A percentile compares a stretch with the other conserved stretches of the same genome.
Evolutionary conservation across 2,329 filamentous ascomycete species (phyloP).

Genomic region (Fusarium duplospermum): DNA sequence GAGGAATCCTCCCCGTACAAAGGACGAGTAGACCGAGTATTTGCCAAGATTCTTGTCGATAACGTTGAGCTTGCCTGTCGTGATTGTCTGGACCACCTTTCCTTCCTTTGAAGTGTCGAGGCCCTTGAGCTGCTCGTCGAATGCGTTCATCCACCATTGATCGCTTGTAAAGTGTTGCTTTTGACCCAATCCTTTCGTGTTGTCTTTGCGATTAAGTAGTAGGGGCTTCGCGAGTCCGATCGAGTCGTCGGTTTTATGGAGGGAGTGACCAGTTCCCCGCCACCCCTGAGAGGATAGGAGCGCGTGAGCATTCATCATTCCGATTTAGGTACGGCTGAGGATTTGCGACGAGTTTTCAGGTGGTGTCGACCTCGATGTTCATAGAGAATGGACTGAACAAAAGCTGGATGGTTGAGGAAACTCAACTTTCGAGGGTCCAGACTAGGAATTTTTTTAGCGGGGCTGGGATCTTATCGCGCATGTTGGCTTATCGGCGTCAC

Average conservation of each 20-base stretch:
- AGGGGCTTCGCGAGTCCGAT: conserved; percentile 87
- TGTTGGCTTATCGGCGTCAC: neutral
- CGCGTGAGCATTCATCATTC: conserved; percentile 82
- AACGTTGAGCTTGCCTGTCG: conserved; percentile 65
- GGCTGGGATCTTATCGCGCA: conserved; percentile 35
- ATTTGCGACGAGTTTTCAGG: neutral
- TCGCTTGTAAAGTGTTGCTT: conserved; percentile 77
- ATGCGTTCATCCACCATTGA: conserved; percentile 97
- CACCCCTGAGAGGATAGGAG: conserved; percentile 89
- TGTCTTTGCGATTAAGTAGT: conserved; percentile 83
- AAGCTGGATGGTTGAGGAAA: conserved; percentile 1
- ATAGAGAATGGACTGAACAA: neutral
- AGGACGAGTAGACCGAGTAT: conserved; percentile 82
- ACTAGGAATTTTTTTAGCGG: conserved; percentile 46
- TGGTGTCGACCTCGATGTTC: neutral
- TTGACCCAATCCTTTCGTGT: conserved; percentile 84
- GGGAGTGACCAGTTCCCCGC: conserved; percentile 88
- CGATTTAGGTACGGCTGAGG: neutral
- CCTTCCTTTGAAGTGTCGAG: conserved; percentile 73
- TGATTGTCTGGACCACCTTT: conserved; percentile 66
- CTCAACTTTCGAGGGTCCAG: conserved; percentile 4
- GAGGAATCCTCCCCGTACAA: conserved; percentile 84
- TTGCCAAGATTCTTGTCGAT: conserved; percentile 65
- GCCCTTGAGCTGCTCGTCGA: conserved; percentile 88
- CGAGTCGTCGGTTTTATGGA: conserved; percentile 78